Evolutionary conservation across 2,329 filamentous ascomycete genomes (phyloP), one percentile per base, ranked within the genome.

Genomic region (Aureobasidium zeae): DNA sequence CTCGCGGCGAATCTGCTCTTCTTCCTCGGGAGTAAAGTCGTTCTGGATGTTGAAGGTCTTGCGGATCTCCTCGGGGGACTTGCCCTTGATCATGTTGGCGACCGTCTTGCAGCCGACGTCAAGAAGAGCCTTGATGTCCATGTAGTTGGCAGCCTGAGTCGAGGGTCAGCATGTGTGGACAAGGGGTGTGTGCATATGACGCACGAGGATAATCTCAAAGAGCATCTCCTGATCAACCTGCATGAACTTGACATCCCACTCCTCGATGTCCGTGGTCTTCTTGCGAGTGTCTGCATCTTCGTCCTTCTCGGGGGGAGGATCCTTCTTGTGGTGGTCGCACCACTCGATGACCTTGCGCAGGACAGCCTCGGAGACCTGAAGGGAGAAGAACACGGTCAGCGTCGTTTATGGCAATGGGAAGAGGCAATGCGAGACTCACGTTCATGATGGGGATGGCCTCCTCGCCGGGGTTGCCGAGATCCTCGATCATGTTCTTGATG

Each of bases 171-270:
- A 29, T 20, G 12, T 25, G 17, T 30, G 28, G n/a, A n/a, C 9
- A 30, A 30, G 28, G 19, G 12, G 12, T 31, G 7, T 8, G 45
- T 31, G 44, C 37, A 16, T 19, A 16, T 9, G 21, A 48, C 81
- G 47, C 75, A 91, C 86, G 19, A 98, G 75, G 55, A 98, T 98
- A 60, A 98, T 96, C 72, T 98, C 91, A 55, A 98, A 98, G 2
- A 98, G 77, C 91, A 98, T 96, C 69, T 98, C 91, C 62, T 98
- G 91, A 63, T 98, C 91, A 13, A 98, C 91, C 68, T 96, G 89
- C 91, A 98, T 96, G 67, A 96, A 98, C 70, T 98, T 98, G 67
- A 96, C 89, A 57, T 98, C 91, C 91, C 91, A 98, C 68, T 98
- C 91, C 48, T 96, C 91, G 53, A 98, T 98, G 57, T 98, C 91